These are phyloP conservation scores for Exophiala sideris DNA, from an alignment of 2,329 filamentous ascomycete genomes.

Conservation along the genomic window DNA sequence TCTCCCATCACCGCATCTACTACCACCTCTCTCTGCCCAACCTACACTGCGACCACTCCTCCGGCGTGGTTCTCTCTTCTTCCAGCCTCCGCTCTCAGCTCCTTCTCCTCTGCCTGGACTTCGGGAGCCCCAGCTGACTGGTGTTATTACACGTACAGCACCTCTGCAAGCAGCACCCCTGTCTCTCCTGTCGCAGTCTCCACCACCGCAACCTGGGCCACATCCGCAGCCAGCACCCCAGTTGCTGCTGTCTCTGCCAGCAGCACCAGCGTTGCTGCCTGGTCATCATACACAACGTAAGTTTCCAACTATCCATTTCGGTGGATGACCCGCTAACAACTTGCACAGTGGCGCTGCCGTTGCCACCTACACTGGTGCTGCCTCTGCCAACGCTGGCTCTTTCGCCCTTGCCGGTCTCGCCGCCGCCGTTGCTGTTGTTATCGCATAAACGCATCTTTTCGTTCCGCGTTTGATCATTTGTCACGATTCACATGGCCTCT, in stretches of 20 bases:
- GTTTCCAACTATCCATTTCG: conserved; percentile 1
- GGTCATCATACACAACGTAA: conserved; percentile 23
- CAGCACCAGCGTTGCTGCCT: conserved; percentile 8
- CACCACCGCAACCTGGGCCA: background rate
- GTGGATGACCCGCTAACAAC: conserved; percentile 13
- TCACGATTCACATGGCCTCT: conserved; percentile 24
- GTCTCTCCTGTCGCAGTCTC: conserved; percentile 13
- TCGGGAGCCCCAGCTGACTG: conserved; percentile 18
- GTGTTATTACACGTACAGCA: conserved; percentile 22
- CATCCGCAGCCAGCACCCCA: conserved; percentile 7
- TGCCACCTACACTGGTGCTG: conserved; percentile 32
- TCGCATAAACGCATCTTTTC: conserved; percentile 30
- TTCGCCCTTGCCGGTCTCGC: conserved; percentile 32
- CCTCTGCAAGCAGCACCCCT: conserved; percentile 2
- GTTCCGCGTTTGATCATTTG: conserved; percentile 17
- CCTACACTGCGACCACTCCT: conserved; percentile 17
- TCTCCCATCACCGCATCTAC: background rate
- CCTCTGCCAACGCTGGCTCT: conserved; percentile 31
- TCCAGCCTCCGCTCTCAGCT: conserved; percentile 15
- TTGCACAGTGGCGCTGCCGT: conserved; percentile 15
- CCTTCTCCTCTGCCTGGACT: conserved; percentile 16
- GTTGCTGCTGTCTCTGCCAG: conserved; percentile 8
- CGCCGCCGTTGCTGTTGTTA: conserved; percentile 31
- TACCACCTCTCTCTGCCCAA: conserved; percentile 4
- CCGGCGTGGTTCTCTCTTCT: conserved; percentile 22